Percentiles rank a stretch among this genome's conserved stretches.
phyloP scores from a whole-genome alignment of 2,329 filamentous ascomycete genomes.

The Sodiomyces alkalinus region DNA sequence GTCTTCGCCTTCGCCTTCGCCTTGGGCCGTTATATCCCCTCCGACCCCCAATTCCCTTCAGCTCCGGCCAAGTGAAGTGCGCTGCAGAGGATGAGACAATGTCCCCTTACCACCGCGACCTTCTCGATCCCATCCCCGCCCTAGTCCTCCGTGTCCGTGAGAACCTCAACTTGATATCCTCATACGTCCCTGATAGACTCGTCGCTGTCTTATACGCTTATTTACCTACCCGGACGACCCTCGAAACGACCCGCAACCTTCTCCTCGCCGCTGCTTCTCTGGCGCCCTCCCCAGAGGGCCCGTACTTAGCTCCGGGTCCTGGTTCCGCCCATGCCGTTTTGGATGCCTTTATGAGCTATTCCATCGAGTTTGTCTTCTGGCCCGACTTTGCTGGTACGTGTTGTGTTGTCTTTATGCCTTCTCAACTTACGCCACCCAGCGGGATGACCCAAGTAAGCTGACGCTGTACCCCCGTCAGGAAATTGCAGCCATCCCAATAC shows the following conservation, averaged over 20 bases:
- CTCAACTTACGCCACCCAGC: not conserved
- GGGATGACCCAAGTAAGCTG: not conserved
- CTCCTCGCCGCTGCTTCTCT: not conserved
- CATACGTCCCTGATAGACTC: not conserved
- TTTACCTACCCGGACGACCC: not conserved
- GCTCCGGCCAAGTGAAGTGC: too few species aligned
- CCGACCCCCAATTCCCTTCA: too few species aligned
- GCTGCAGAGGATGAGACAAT: too few species aligned
- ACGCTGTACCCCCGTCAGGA: conserved; percentile 22
- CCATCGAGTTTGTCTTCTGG: conserved; percentile 35
- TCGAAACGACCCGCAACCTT: not conserved
- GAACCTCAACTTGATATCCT: not conserved
- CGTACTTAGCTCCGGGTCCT: conserved; percentile 2
- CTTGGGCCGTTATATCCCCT: too few species aligned
- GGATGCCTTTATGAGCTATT: conserved; percentile 33
- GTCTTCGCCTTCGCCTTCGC: too few species aligned
- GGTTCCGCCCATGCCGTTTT: conserved; percentile 4
- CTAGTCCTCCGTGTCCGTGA: not conserved
- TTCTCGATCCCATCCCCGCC: not conserved
- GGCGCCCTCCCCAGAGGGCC: not conserved
- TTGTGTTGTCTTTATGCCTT: not conserved
- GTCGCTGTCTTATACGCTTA: not conserved
- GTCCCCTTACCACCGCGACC: not conserved
- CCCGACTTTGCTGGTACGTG: conserved; percentile 30
- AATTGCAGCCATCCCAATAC: conserved; percentile 39